Evolutionary conservation across 139 green algal species (phyloP).

Genomic region (Coccomyxa sp.): DNA sequence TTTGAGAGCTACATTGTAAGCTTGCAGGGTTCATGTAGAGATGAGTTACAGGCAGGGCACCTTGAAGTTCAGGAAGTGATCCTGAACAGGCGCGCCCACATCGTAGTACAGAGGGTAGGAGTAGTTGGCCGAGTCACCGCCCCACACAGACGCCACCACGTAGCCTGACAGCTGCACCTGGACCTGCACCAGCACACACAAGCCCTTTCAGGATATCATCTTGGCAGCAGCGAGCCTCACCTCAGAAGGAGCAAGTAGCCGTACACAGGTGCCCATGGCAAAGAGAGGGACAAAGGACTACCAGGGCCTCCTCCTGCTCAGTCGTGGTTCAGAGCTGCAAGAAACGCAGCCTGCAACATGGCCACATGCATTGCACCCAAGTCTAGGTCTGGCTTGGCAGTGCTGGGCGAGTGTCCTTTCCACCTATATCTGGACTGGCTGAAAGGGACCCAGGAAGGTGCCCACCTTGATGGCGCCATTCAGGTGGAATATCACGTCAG

Average conservation of each 20-base stretch:
- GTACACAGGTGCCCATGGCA: no score
- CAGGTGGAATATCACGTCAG: not conserved
- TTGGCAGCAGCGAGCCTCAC: no score
- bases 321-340: no score
- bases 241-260: no score
- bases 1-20: no score
- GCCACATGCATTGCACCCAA: no score
- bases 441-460: not conserved
- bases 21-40: not conserved
- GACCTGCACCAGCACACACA: slow-evolving; percentile 2
- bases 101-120: not conserved
- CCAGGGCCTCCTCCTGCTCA: no score
- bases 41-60: not conserved
- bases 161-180: not conserved
- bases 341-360: no score
- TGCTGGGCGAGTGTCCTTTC: no score
- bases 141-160: not conserved
- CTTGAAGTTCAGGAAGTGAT: slow-evolving; percentile 1
- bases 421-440: not conserved
- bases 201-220: no score
- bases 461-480: not conserved
- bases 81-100: not conserved
- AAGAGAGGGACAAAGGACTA: no score
- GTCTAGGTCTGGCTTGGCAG: no score
- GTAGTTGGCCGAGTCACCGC: not conserved